Conservation (phyloP, 2,329 filamentous ascomycete genomes). For the Botryotinia narcissicola region DNA sequence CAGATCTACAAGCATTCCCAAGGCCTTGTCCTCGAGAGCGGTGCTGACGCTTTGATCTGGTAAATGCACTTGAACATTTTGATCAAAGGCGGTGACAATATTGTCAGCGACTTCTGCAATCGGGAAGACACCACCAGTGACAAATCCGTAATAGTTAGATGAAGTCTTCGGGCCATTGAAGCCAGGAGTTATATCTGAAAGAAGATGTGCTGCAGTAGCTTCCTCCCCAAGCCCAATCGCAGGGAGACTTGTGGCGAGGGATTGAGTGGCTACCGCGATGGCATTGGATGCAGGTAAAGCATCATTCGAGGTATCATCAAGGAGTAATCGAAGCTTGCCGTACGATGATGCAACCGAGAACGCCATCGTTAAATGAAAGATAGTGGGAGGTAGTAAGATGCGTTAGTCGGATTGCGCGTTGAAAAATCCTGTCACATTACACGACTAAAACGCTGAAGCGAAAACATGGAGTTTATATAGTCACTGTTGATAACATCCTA, state of each 20-base stretch:
- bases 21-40: conserved; percentile 69
- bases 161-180: conserved; percentile 38
- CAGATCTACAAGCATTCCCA: conserved; percentile 67
- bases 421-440: background rate
- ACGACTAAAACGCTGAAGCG: background rate
- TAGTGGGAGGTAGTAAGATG: background rate
- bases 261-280: conserved; percentile 13
- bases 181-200: conserved; percentile 45
- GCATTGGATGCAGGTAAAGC: conserved; percentile 32
- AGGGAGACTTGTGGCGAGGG: conserved; percentile 42
- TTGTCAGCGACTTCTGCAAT: conserved; percentile 80
- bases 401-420: background rate
- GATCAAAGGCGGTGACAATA: conserved; percentile 75
- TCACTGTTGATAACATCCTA: background rate
- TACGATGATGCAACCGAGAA: conserved; percentile 34
- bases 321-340: conserved; percentile 25
- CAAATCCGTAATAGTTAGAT: conserved; percentile 75
- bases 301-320: conserved; percentile 29
- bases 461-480: background rate
- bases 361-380: conserved; percentile 12
- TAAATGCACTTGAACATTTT: conserved; percentile 82
- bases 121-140: conserved; percentile 78
- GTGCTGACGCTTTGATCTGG: conserved; percentile 73
- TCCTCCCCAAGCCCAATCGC: conserved; percentile 44
- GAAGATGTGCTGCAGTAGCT: conserved; percentile 44